Base-by-base conservation (phyloP, 208 protist species). In the Leishmania braziliensis region DNA sequence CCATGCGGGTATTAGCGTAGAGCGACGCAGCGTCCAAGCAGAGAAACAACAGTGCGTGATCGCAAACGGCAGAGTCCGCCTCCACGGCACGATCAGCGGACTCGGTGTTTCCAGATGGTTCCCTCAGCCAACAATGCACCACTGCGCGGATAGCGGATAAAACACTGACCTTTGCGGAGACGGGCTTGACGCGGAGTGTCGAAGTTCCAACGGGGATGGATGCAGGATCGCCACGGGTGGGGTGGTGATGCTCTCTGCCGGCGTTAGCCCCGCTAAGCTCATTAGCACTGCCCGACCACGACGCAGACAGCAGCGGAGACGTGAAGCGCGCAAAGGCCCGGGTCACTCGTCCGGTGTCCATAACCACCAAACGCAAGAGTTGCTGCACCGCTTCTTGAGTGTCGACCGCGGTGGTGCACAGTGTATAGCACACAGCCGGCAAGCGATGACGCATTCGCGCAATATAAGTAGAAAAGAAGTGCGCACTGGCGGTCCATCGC, bases 381-480 rank as follows among this genome's bases (percentile, higher is more conserved):
- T 80, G n/a, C 66, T 81, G 79, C 73, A 90, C 62, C 69, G 29
- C n/a, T 58, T 73, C 29, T 51, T 85, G 82, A 74, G 88, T 90
- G 18, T 93, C 88, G 26, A 68, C 76, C 5, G 58, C 73, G 8
- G 78, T 82, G 5, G 84, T 83, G 23, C 85, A 77, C 20, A 93
- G 79, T 4, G 78, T 48, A 71, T 80, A 75, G 65, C 66, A 65
- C 62, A 70, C 62, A 75, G 58, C 53, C 26, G 39, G 73, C 72
- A 63, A 68, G 39, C 48, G 77, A 33, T 74, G 73, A 39, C 73
- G 53, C 79, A 78, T 72, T 10, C 70, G 79, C 10, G 74, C 70
- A 33, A 93, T 54, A 70, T 88, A 91, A 8, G 90, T 91, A 14
- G 90, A 88, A 23, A 93, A 76, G 74, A 87, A 93, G 83, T 93